Base-by-base conservation (phyloP, 169 alveolate species). In the Cryptosporidium andersoni region DNA sequence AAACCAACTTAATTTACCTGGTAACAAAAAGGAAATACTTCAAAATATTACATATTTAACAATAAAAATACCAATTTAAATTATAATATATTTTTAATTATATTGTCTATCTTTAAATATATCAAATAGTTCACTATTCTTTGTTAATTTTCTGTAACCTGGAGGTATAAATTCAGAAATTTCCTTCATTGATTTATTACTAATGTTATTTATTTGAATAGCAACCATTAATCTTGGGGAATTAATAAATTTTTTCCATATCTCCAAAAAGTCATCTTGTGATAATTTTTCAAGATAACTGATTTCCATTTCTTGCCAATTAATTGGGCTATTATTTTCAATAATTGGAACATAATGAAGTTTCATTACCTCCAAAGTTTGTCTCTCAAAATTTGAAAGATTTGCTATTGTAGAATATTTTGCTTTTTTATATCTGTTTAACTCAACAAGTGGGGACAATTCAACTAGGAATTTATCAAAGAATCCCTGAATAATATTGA, bases 261-360 rank as follows among this genome's bases (percentile, higher is more conserved):
- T 51, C 45, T 67, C 42, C 5, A 67, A 43, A 37, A 67, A 67
- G 3, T 67, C 82, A 55, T 67, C 55, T 6, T 67, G 55, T 8
- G 51, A 52, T 11, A 67, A 63, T 52, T 67, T 67, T 2, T 52
- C 53, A 12, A 67, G 42, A 55, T 67, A 67, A 7, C 66, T 56
- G 9, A 51, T 65, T 25, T 67, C 66, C 3, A 9, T 67, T n/a
- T 67, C 39, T 52, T 67, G 51, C 82, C 82, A 67, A 16, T 67
- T 52, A n/a, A 48, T 43, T 40, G 36, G 55, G 2, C 66, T 52
- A 8, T 67, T 67, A 12, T 65, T 67, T 40, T 67, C 82, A 36
- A 67, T 42, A 4, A 67, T 42, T 11, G 82, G 55, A 49, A 58
- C 14, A 8, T 64, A 51, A 43, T 67, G 55, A 34, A 52, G 82